Evolutionary conservation across 345 rosid genomes (phyloP), one percentile per base, ranked within the genome.

Genomic region (Ailanthus altissimus): DNA sequence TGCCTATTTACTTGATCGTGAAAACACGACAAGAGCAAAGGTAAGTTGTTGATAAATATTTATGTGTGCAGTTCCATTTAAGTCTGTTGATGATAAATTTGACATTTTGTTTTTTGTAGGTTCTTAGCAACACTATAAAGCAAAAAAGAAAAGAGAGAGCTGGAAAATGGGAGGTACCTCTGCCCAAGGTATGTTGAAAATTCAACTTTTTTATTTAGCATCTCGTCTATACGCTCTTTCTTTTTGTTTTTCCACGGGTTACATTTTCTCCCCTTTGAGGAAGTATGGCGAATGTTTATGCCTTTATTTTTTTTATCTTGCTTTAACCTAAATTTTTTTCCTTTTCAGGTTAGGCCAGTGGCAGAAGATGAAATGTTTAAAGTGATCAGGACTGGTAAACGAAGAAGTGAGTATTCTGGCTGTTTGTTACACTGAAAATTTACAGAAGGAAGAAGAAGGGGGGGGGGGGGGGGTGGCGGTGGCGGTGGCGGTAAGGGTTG

Each of bases 311-410:
- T 47, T 14, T 25, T 5, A 2, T 20, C 36, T 42, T 66, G 21
- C 14, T 63, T 73, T 56, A 54, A n/a, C n/a, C 6, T 74, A 26
- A 43, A 47, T 20, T 11, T 66, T 69, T 64, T 76, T 38, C 60
- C 53, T 59, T 68, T 87, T 43, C 85, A 96, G 98, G 98, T 93
- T 20, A 91, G 99, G 84, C 99, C 97, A 16, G 97, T 96, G 15
- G 99, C 99, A 20, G 99, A 96, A 83, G 99, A 96, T 82, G 99
- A 95, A 79, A 93, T 95, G 98, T 93, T 95, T 75, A 92, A 91
- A 88, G 98, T 95, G 72, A 63, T 95, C 76, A 85, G 98, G 72
- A 62, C 98, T 38, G 99, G 99, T 23, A 95, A 95, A 82, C 72
- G 98, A 50, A 95, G 87, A 79, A 92, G 99, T 95, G 84, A 83